Percentiles rank a stretch among this genome's conserved stretches.
Conservation (phyloP, 2,329 filamentous ascomycete genomes). For the Chalaropsis thielavioides region DNA sequence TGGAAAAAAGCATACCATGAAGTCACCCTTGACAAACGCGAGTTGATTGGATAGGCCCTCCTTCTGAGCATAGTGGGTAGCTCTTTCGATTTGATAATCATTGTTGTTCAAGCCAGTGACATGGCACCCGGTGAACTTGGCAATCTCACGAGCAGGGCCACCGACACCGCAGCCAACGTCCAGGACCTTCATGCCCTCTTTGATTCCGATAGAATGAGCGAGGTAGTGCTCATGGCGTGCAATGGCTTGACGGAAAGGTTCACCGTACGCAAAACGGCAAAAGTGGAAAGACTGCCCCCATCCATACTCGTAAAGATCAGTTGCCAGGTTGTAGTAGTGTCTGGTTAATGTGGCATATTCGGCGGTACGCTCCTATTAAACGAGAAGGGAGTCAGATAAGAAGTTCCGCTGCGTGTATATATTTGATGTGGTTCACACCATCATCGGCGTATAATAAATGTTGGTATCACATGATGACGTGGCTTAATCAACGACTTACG, state of each 20-base stretch:
- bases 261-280: slow-evolving; percentile 77
- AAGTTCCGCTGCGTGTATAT: not conserved
- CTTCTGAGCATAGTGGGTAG: slow-evolving; percentile 68
- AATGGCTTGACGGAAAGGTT: slow-evolving; percentile 81
- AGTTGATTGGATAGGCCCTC: slow-evolving; percentile 70
- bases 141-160: slow-evolving; percentile 87
- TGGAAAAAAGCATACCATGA: slow-evolving; percentile 49
- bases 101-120: slow-evolving; percentile 96
- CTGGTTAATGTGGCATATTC: slow-evolving; percentile 89
- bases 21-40: slow-evolving; percentile 84
- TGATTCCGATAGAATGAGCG: slow-evolving; percentile 73
- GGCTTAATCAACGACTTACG: slow-evolving; percentile 34
- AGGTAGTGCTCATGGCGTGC: slow-evolving; percentile 97
- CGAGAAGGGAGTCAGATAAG: not conserved
- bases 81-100: slow-evolving; percentile 94
- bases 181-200: slow-evolving; percentile 75
- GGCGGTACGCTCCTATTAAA: slow-evolving; percentile 52
- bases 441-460: not conserved
- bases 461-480: not conserved
- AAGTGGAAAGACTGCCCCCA: slow-evolving; percentile 98
- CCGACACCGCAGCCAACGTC: slow-evolving; percentile 97
- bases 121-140: slow-evolving; percentile 83
- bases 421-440: not conserved
- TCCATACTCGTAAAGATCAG: slow-evolving; percentile 89
- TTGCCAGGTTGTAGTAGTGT: slow-evolving; percentile 97